Conservation (phyloP, 352 stramenopile species). For the Phytophthora syringae region DNA sequence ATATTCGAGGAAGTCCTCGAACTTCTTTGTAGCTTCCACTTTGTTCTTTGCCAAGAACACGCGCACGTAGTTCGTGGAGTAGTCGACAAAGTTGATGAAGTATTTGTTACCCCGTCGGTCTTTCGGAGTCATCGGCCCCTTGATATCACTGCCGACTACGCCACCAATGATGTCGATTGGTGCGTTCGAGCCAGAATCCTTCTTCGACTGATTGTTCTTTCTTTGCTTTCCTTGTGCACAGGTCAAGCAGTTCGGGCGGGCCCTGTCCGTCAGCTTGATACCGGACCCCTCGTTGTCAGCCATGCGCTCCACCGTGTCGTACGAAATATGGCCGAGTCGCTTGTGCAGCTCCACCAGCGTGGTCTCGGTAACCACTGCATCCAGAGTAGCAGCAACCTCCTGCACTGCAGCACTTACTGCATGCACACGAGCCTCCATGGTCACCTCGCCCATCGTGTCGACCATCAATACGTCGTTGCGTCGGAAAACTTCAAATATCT, state of each 20-base stretch:
- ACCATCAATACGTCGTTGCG: conserved; percentile 5
- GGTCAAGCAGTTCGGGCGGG: conserved; percentile 4
- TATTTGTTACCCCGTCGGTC: conserved; percentile 12
- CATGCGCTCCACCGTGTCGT: conserved; percentile 9
- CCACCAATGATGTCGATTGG: neutral
- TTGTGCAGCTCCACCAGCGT: neutral
- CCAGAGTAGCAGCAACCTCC: neutral
- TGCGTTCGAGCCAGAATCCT: neutral
- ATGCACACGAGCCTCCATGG: neutral
- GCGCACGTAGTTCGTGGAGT: neutral
- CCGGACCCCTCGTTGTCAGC: neutral
- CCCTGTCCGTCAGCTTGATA: neutral
- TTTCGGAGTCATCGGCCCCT: conserved; percentile 10
- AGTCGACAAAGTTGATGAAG: conserved; percentile 13
- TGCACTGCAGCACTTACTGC: neutral
- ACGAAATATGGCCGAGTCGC: neutral
- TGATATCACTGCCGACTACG: neutral
- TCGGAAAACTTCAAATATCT: neutral
- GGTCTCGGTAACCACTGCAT: neutral
- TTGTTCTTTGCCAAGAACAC: neutral
- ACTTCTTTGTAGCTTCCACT: neutral
- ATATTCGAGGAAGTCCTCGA: neutral
- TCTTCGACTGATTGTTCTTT: conserved; percentile 9
- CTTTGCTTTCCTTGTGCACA: neutral
- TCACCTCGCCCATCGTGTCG: conserved; percentile 2